These are phyloP conservation scores for Marasmius sp. DNA, from an alignment of 1,284 basidiomycete species.

Conservation along the genomic window DNA sequence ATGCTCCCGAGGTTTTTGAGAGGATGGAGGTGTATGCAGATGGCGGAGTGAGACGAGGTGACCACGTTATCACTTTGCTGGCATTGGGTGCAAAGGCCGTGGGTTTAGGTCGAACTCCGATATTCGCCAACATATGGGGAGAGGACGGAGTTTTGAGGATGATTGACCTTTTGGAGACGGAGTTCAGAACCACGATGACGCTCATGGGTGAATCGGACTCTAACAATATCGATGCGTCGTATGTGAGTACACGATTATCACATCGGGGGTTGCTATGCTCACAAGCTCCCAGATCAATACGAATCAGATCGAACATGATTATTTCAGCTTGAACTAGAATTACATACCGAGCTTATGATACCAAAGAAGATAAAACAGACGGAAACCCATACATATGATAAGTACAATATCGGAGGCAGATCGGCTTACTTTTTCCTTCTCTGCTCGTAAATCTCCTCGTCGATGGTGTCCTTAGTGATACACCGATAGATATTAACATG, in stretches of 20 bases:
- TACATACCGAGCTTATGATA: neutral
- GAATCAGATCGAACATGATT: conserved; percentile 7
- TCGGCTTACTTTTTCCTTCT: conserved; percentile 22
- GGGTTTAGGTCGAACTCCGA: conserved; percentile 26
- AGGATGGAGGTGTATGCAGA: conserved; percentile 30
- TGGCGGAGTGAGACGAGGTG: conserved; percentile 27
- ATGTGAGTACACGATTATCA: conserved; percentile 15
- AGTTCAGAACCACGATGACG: conserved; percentile 13
- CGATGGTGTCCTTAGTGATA: conserved; percentile 82
- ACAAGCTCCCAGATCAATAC: conserved; percentile 12
- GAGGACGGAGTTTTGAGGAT: conserved; percentile 25
- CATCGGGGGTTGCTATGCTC: neutral
- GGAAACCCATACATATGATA: neutral
- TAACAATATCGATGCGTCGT: conserved; percentile 18
- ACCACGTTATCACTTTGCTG: conserved; percentile 24
- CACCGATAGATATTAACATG: conserved; percentile 82
- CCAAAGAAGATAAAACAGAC: neutral
- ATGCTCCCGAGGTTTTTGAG: conserved; percentile 27
- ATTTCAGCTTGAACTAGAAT: neutral
- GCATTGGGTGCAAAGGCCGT: conserved; percentile 28
- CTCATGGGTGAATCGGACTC: conserved; percentile 24
- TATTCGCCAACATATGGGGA: conserved; percentile 29
- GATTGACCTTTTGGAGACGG: conserved; percentile 20
- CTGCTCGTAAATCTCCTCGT: conserved; percentile 72
- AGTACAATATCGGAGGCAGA: neutral